Evolutionary conservation across 1,139 yeast species (phyloP), one percentile per base, ranked within the genome.

Genomic region (Hansenula anomala): DNA sequence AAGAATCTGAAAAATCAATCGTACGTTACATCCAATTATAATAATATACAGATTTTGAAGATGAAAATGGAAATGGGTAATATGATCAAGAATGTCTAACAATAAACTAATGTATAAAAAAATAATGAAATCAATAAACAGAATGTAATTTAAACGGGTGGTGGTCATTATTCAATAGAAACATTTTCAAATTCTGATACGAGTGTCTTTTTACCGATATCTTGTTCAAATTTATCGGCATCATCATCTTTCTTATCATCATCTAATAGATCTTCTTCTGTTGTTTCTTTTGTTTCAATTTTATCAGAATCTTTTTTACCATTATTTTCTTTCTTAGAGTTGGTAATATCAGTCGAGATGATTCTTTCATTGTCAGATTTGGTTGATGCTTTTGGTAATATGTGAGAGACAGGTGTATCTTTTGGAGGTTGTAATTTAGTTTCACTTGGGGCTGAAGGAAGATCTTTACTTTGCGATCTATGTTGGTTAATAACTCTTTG

Each of bases 401-500:
- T 40, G 28, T 43, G 42, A 9, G 47, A 39, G 17, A 36, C 29
- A 6, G 38, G 38, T n/a, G 38, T 39, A 29, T 36, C 38, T 36
- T 30, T 37, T 23, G 33, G 32, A 19, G 33, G 33, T 30, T 38
- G 40, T 19, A 32, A 35, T 26, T 25, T 25, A 22, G 38, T 28
- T 26, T 43, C 32, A 26, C 40, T 29, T 37, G 44, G 37, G 28
- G 28, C 34, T 30, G 25, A 34, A 28, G 38, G 42, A 30, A 32
- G 40, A 33, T 34, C 38, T 37, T 49, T 47, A 39, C 47, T 37
- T 24, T 42, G 43, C 10, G 46, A 32, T 42, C 53, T 55, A 47
- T 53, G 56, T 35, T 53, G 51, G 13, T 42, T 43, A 42, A 58
- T 46, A 5, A 56, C 63, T 45, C 80, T 66, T 32, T 64, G 58